These are phyloP conservation scores for Phytophthora boehmeriae DNA, from an alignment of 352 stramenopile genomes.

Conservation along the genomic window DNA sequence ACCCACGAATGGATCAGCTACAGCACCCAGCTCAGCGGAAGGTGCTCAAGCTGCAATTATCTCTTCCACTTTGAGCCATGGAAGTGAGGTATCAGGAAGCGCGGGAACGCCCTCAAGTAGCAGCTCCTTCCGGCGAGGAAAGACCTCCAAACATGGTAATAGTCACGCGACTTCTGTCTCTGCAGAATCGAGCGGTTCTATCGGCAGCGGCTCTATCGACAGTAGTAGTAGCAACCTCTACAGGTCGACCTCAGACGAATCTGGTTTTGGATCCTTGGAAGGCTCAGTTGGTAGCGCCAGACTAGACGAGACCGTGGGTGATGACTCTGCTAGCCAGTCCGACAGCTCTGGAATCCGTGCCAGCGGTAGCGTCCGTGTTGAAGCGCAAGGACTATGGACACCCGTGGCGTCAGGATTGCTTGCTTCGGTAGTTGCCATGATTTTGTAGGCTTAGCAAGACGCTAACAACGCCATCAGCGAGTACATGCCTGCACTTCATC, in stretches of 20 bases:
- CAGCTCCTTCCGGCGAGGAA: conserved; percentile 16
- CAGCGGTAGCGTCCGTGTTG: conserved; percentile 6
- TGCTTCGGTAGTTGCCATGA: conserved; percentile 1
- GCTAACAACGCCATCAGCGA: neutral
- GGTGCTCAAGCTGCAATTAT: neutral
- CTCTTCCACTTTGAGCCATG: conserved; percentile 7
- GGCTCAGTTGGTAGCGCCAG: neutral
- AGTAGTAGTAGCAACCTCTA: conserved; percentile 2
- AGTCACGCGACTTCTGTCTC: neutral
- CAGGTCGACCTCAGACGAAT: conserved; percentile 12
- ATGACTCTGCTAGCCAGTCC: conserved; percentile 7
- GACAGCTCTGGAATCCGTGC: conserved; percentile 14
- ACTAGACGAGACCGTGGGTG: conserved; percentile 4
- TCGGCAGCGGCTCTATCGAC: conserved; percentile 8
- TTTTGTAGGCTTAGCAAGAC: conserved; percentile 27
- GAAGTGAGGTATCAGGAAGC: conserved; percentile 2
- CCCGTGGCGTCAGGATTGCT: conserved; percentile 12
- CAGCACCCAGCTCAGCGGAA: conserved; percentile 8
- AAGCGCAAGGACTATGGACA: conserved; percentile 7
- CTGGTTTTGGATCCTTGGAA: conserved; percentile 4
- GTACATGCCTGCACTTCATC: neutral
- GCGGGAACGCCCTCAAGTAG: conserved; percentile 1
- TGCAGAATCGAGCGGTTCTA: conserved; percentile 1
- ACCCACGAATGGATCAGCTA: neutral
- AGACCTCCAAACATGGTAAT: conserved; percentile 3